Evolutionary conservation across 108 stramenopile species (phyloP).

Genomic region (Nannochloropsis oceanica): DNA sequence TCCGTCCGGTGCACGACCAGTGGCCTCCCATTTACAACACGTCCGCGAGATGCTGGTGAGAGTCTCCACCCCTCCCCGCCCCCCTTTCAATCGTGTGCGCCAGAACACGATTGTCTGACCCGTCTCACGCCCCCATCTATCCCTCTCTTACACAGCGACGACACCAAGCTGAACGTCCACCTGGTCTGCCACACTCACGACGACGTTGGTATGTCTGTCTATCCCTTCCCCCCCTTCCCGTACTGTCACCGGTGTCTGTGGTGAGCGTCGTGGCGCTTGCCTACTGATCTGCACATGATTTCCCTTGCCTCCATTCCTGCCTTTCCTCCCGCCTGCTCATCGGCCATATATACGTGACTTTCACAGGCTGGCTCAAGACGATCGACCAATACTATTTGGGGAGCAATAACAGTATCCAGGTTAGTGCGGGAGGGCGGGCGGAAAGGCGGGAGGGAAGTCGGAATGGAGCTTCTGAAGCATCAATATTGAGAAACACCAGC

Average conservation of each 20-base stretch:
- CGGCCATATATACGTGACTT: not conserved
- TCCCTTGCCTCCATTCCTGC: not conserved
- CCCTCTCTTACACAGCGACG: not conserved
- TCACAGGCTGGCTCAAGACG: slow-evolving; percentile 44
- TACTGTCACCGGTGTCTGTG: too few relatives aligned
- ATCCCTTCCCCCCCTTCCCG: not conserved
- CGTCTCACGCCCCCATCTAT: not conserved
- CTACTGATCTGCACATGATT: not conserved
- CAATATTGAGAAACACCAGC: not conserved
- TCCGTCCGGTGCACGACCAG: not conserved
- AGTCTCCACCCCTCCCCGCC: not conserved
- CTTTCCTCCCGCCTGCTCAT: not conserved
- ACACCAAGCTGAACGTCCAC: slow-evolving; percentile 24
- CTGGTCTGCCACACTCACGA: slow-evolving; percentile 31
- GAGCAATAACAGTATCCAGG: slow-evolving; percentile 42
- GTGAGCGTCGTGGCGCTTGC: too few relatives aligned
- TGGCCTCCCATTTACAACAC: not conserved
- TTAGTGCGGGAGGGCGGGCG: not conserved
- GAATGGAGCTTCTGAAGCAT: not conserved
- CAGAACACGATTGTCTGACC: not conserved
- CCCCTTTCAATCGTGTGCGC: not conserved
- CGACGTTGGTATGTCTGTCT: not conserved
- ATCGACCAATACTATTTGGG: slow-evolving; percentile 85
- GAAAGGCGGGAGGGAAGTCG: not conserved
- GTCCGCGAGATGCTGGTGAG: not conserved